A percentile compares a stretch with the other conserved stretches of the same genome.
These are phyloP conservation scores for Nakazawaea pomicola DNA, from an alignment of 805 yeast species.

Conservation along the genomic window DNA sequence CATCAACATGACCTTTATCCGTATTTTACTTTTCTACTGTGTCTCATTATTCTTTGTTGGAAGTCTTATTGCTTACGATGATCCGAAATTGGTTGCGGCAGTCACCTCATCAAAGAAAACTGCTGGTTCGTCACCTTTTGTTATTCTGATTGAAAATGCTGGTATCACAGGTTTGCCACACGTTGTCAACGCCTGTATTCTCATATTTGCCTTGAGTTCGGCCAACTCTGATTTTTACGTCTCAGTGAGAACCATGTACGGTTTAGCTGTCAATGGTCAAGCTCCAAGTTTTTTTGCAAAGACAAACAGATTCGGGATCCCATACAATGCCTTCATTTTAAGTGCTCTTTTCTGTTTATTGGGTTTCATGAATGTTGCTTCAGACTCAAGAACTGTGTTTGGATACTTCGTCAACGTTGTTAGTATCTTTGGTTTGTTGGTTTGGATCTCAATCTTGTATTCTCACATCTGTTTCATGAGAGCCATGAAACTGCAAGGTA, in stretches of 20 bases:
- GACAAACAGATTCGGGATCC: conserved; percentile 39
- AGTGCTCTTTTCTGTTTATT: conserved; percentile 34
- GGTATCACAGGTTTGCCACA: conserved; percentile 63
- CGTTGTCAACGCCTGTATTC: conserved; percentile 71
- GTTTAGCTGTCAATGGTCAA: conserved; percentile 38
- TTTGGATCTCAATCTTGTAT: conserved; percentile 67
- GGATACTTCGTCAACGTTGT: conserved; percentile 36
- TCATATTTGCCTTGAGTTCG: conserved; percentile 75
- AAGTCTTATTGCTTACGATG: conserved; percentile 57
- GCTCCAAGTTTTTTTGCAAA: conserved; percentile 37
- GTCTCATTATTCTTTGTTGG: conserved; percentile 65
- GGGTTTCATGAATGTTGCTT: conserved; percentile 38
- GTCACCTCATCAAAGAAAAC: conserved; percentile 38
- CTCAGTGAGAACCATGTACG: conserved; percentile 52
- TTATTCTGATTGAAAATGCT: conserved; percentile 70
- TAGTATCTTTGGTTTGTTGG: conserved; percentile 66
- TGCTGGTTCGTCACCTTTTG: conserved; percentile 81
- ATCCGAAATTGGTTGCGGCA: conserved; percentile 37
- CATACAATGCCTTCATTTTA: conserved; percentile 35
- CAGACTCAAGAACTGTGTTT: conserved; percentile 32
- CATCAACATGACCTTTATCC: conserved; percentile 58
- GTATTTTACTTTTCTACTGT: conserved; percentile 65
- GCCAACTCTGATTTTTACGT: conserved; percentile 75
- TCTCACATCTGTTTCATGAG: conserved; percentile 39
- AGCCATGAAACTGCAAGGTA: conserved; percentile 39